These are phyloP conservation scores for Botrytis hyacinthi DNA, from an alignment of 2,329 filamentous ascomycete genomes.

Conservation along the genomic window DNA sequence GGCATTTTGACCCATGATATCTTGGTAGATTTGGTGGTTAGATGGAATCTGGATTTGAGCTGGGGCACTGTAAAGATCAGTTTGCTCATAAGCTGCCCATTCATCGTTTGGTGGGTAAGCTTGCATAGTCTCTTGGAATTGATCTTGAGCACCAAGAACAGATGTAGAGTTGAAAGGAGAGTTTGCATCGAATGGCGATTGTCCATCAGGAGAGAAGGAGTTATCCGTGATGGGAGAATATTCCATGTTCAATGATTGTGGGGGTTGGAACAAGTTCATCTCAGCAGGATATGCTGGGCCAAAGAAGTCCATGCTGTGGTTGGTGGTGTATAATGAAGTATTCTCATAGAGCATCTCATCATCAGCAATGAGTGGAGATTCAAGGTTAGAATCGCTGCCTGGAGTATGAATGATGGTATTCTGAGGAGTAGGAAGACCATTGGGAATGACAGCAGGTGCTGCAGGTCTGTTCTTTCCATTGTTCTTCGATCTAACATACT, in stretches of 20 bases:
- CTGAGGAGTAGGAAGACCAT: conserved; percentile 56
- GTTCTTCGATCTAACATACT: conserved; percentile 82
- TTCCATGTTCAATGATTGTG: conserved; percentile 31
- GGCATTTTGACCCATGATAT: conserved; percentile 29
- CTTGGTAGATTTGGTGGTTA: conserved; percentile 42
- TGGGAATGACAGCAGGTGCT: conserved; percentile 42
- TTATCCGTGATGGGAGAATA: conserved; percentile 37
- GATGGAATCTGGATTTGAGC: conserved; percentile 54
- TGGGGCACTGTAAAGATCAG: conserved; percentile 60
- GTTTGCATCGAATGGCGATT: conserved; percentile 43
- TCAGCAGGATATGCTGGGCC: conserved; percentile 23
- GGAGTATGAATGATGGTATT: conserved; percentile 57
- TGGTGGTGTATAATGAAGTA: conserved; percentile 28
- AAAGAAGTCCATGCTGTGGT: conserved; percentile 18
- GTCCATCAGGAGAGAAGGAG: conserved; percentile 29
- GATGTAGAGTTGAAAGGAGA: conserved; percentile 27
- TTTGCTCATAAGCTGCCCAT: conserved; percentile 56
- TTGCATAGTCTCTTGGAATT: conserved; percentile 56
- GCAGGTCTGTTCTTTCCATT: conserved; percentile 62
- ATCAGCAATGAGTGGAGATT: conserved; percentile 35
- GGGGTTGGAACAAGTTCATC: conserved; percentile 31
- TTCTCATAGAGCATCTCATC: conserved; percentile 28
- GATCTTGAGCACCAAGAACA: conserved; percentile 46
- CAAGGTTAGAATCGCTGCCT: conserved; percentile 46
- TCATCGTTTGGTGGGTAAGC: conserved; percentile 47